A percentile compares a stretch with the other conserved stretches of the same genome.
Evolutionary conservation across 2,329 filamentous ascomycete species (phyloP).

Genomic region (Golovinomyces cichoracearum): DNA sequence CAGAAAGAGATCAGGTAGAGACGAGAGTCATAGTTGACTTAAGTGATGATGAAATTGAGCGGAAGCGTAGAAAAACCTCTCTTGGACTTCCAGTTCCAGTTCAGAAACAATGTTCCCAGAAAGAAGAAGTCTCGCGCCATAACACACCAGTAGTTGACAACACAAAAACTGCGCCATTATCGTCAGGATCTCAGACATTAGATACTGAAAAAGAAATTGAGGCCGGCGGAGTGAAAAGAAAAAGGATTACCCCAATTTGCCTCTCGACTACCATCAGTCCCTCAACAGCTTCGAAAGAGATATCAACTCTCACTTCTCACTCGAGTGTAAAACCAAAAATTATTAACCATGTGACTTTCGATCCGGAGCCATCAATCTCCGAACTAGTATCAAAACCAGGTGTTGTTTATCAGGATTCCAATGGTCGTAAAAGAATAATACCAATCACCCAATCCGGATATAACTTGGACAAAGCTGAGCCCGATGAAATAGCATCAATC

Average conservation of each 20-base stretch:
- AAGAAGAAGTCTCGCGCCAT: neutral
- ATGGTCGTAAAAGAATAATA: conserved; percentile 8
- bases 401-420: conserved; percentile 5
- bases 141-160: neutral
- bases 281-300: neutral
- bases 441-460: conserved; percentile 4
- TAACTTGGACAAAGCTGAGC: neutral
- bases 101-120: neutral
- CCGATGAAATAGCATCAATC: neutral
- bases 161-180: neutral
- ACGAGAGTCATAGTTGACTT: neutral
- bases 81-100: neutral
- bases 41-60: neutral
- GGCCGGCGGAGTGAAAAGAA: conserved; percentile 12
- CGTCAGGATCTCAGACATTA: neutral
- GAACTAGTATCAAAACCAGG: conserved; percentile 4
- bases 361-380: neutral
- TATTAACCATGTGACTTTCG: neutral
- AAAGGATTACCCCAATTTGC: conserved; percentile 13
- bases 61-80: neutral
- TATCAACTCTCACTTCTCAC: conserved; percentile 7
- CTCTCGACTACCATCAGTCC: conserved; percentile 9
- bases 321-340: conserved; percentile 8
- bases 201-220: neutral
- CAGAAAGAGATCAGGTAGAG: neutral